Base-by-base conservation (phyloP, 2,329 filamentous ascomycete genomes). In the Stachybotrys chlorohalonatus region DNA sequence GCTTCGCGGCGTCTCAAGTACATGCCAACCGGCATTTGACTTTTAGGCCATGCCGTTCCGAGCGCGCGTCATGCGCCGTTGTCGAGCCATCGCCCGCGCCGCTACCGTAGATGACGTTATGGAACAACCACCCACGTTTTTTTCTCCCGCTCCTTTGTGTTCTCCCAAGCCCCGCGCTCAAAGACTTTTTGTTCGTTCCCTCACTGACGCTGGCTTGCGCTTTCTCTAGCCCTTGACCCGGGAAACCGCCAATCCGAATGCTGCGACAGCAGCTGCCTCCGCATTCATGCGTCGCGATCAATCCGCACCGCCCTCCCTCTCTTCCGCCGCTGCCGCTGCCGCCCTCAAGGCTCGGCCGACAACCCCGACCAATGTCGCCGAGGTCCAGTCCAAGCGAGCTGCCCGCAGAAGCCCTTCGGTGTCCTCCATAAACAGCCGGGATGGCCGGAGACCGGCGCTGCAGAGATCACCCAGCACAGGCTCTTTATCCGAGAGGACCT, bases 401-500 rank as follows among this genome's bases (percentile, higher is more conserved):
- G 70, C 83, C 57, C 83, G 90, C 62, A 84, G 91, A 58, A 84
- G 80, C 69, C 79, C 79, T 52, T 95, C 91, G 1, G 72, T 81
- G 47, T 89, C 89, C 1, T 93, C 90, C 5, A 75, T 82, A 51
- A 78, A 76, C 42, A 82, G 79, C 59, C 73, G 70, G 51, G 70
- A 73, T 46, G 62, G 70, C 49, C 66, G 73, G 56, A 69, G 72
- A 60, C 61, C 70, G 59, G 73, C 75, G 53, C 73, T 92, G 57
- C 79, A 85, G 58, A 78, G 89, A 63, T 77, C 80, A 45, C 80
- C 77, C 54, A 95, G 92, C 71, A 81, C 81, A 31, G 81, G 84
- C 24, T 96, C 91, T 52, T 95, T 97, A 92, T 86, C 83, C 32
- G 89, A 93, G 68, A 83, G 93, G 55, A 92, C 90, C 1, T 96